These are phyloP conservation scores for Aspergillus floridensis DNA, from an alignment of 2,329 filamentous ascomycete genomes.

Conservation along the genomic window DNA sequence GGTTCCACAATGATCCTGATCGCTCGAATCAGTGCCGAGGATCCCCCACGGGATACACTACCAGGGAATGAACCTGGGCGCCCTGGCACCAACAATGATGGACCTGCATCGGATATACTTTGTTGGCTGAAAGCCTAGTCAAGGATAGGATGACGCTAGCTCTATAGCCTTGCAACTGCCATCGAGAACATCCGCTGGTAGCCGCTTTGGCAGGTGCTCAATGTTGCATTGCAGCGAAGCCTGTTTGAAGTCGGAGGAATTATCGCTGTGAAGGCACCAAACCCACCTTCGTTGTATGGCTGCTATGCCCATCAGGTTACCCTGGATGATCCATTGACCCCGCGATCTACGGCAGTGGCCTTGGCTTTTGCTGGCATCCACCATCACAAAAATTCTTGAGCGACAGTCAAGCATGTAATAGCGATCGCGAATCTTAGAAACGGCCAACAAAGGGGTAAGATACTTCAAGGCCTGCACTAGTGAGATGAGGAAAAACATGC, in stretches of 20 bases:
- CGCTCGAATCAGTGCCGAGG: conserved; percentile 5
- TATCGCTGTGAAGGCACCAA: conserved; percentile 2
- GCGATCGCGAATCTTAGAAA: not conserved
- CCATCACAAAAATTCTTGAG: not conserved
- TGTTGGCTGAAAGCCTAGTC: conserved; percentile 13
- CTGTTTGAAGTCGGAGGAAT: conserved; percentile 13
- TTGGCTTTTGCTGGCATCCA: conserved; percentile 6
- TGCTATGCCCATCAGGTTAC: conserved; percentile 2
- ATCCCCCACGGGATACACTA: conserved; percentile 4
- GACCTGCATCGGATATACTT: conserved; percentile 5
- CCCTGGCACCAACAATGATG: conserved; percentile 4
- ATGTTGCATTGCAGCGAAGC: conserved; percentile 17
- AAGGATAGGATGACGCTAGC: conserved; percentile 8
- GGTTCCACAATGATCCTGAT: conserved; percentile 4
- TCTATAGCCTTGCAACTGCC: conserved; percentile 8
- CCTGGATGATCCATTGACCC: conserved; percentile 12
- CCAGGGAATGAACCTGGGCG: not conserved
- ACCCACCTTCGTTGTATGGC: conserved; percentile 1
- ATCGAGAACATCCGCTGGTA: conserved; percentile 13
- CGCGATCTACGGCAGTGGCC: conserved; percentile 15
- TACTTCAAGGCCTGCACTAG: not conserved
- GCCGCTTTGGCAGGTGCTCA: conserved; percentile 12
- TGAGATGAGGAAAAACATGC: not conserved
- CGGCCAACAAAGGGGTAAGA: not conserved
- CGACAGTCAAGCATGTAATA: not conserved